Conservation (phyloP, 345 rosid genomes). For the Syzygium jambos region DNA sequence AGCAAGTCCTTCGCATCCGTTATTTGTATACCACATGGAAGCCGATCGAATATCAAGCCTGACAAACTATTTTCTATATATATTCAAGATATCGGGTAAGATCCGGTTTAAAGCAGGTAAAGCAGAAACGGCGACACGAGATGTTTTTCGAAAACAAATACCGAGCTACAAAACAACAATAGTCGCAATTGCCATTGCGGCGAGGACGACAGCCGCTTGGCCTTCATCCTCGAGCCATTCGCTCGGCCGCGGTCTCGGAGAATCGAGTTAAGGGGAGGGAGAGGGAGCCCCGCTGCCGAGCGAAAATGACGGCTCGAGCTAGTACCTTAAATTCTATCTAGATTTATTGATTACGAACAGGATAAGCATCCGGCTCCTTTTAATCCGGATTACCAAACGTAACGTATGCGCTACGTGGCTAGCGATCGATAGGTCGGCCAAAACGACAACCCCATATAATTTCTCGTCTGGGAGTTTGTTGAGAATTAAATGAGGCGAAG, state of each 20-base stretch:
- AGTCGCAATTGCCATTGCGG: not conserved
- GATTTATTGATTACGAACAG: too few relatives aligned
- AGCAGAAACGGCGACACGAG: rapidly evolving
- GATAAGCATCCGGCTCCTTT: rapidly evolving
- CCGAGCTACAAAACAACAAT: too few relatives aligned
- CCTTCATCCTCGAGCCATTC: not conserved
- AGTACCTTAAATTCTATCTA: too few relatives aligned
- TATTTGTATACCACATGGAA: rapidly evolving
- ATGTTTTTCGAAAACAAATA: too few relatives aligned
- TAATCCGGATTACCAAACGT: rapidly evolving
- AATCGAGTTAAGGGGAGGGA: too few relatives aligned
- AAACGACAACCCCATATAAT: not conserved
- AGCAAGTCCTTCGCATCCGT: rapidly evolving
- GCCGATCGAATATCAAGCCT: rapidly evolving
- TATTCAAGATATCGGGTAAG: not conserved
- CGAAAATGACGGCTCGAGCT: too few relatives aligned
- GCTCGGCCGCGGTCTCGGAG: rapidly evolving
- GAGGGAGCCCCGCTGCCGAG: too few relatives aligned
- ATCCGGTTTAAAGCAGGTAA: not conserved
- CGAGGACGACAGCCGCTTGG: rapidly evolving
- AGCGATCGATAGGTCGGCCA: too few relatives aligned
- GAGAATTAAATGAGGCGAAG: not conserved
- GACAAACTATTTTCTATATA: rapidly evolving
- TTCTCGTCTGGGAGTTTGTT: not conserved
- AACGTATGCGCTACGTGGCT: not conserved